Conservation (phyloP, 2,329 filamentous ascomycete species). For the Blastomyces parvus region DNA sequence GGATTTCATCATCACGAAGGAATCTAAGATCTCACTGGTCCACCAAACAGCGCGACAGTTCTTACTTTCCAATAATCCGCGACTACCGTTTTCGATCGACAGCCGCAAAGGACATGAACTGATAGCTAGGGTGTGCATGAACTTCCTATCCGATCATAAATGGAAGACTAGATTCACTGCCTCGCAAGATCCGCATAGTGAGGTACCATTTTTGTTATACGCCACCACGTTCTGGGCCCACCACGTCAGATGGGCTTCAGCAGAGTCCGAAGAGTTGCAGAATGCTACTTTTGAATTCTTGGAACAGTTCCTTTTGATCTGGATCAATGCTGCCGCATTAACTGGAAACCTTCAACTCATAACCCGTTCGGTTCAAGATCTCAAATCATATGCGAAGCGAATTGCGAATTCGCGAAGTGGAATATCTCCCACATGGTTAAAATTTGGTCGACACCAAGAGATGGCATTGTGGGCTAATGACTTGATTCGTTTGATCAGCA, state of each 20-base stretch:
- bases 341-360: constrained; percentile 21
- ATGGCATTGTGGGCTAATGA: constrained; percentile 29
- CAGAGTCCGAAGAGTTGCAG: constrained; percentile 6
- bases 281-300: constrained; percentile 9
- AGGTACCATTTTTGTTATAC: constrained; percentile 12
- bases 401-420: constrained; percentile 8
- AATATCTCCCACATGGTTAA: constrained; percentile 11
- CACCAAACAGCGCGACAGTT: constrained; percentile 24
- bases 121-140: constrained; percentile 22
- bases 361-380: constrained; percentile 20
- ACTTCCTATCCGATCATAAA: constrained; percentile 11
- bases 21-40: constrained; percentile 17
- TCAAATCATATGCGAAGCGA: constrained; percentile 18
- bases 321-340: constrained; percentile 27
- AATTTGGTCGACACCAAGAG: constrained; percentile 16
- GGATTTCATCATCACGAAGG: constrained; percentile 22
- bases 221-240: constrained; percentile 11
- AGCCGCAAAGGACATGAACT: constrained; percentile 11
- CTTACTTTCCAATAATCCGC: constrained; percentile 10
- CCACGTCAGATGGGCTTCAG: constrained; percentile 5
- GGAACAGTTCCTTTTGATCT: constrained; percentile 19
- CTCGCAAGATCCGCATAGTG: neutral
- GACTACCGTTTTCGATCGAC: constrained; percentile 9
- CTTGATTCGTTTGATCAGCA: constrained; percentile 29
- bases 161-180: neutral